phyloP scores from a whole-genome alignment of 169 alveolate genomes.

The Eimeria acervulina region DNA sequence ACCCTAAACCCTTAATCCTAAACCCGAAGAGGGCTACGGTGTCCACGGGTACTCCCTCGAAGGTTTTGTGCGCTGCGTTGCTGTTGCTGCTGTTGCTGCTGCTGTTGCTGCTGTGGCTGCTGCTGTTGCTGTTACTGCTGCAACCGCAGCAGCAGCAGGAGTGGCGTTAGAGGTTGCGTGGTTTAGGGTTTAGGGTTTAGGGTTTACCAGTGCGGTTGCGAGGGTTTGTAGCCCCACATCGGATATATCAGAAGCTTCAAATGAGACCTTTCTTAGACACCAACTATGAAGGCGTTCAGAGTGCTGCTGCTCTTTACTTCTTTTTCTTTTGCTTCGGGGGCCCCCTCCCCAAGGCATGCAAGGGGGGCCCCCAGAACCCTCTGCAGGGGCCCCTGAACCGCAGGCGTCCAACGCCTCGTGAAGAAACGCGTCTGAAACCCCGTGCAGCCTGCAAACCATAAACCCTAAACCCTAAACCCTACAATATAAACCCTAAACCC shows the following conservation, averaged over 20 bases:
- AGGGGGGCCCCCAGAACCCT: constrained; percentile 2
- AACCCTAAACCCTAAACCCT: constrained; percentile 73
- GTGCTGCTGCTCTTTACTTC: background rate
- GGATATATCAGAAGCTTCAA: constrained; percentile 78
- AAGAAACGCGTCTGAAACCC: constrained; percentile 36
- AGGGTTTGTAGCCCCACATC: constrained; percentile 37
- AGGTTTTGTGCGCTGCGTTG: background rate
- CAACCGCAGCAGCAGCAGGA: background rate
- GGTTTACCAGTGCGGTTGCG: constrained; percentile 11
- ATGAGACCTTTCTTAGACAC: constrained; percentile 1
- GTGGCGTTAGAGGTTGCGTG: background rate
- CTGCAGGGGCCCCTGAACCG: constrained; percentile 11
- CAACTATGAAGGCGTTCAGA: constrained; percentile 3
- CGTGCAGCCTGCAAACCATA: constrained; percentile 44
- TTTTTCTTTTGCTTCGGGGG: background rate
- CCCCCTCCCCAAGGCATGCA: background rate
- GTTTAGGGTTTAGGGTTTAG: constrained; percentile 66
- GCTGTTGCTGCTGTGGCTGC: background rate
- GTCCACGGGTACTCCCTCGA: background rate
- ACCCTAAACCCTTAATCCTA: background rate
- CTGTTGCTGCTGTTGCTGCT: background rate
- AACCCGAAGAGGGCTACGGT: background rate
- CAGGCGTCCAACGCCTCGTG: constrained; percentile 16
- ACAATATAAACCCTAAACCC: constrained; percentile 29
- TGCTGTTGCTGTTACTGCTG: too few species aligned